These are phyloP conservation scores for Mrakiaceae sp. DNA, from an alignment of 1,284 basidiomycete species.

Conservation along the genomic window DNA sequence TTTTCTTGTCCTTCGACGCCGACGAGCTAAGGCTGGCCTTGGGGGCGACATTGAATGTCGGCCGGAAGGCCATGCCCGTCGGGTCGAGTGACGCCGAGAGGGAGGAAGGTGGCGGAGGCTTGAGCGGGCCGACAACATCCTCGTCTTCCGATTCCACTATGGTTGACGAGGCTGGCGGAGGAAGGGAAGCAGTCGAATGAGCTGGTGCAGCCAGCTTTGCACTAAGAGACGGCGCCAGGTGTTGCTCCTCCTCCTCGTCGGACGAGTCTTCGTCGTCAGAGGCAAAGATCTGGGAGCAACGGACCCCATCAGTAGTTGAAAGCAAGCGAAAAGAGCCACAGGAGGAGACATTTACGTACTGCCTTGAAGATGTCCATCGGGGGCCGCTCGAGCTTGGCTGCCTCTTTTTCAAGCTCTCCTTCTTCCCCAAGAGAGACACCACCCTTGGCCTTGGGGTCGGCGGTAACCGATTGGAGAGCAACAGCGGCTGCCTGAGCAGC, in stretches of 20 bases:
- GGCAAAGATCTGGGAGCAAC: slow-evolving; percentile 55
- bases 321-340: slow-evolving; percentile 8
- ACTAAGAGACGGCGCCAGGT: not conserved
- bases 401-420: slow-evolving; percentile 80
- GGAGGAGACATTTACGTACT: slow-evolving; percentile 28
- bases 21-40: slow-evolving; percentile 13
- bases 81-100: slow-evolving; percentile 26
- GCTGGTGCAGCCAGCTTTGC: not conserved
- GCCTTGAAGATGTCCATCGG: slow-evolving; percentile 85
- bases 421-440: slow-evolving; percentile 46
- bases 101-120: slow-evolving; percentile 15
- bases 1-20: slow-evolving; percentile 34
- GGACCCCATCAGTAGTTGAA: not conserved
- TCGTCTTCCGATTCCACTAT: no score
- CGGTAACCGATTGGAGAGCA: not conserved
- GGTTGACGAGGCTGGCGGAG: no score
- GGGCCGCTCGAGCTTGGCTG: slow-evolving; percentile 72
- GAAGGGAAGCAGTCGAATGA: not conserved
- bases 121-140: slow-evolving; percentile 1
- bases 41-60: slow-evolving; percentile 45
- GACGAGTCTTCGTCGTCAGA: slow-evolving; percentile 64
- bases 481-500: not conserved
- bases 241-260: slow-evolving; percentile 14
- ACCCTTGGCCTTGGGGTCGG: not conserved
- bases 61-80: slow-evolving; percentile 49